Evolutionary conservation across 1,284 basidiomycete species (phyloP).

Genomic region (Coniophora puteana): DNA sequence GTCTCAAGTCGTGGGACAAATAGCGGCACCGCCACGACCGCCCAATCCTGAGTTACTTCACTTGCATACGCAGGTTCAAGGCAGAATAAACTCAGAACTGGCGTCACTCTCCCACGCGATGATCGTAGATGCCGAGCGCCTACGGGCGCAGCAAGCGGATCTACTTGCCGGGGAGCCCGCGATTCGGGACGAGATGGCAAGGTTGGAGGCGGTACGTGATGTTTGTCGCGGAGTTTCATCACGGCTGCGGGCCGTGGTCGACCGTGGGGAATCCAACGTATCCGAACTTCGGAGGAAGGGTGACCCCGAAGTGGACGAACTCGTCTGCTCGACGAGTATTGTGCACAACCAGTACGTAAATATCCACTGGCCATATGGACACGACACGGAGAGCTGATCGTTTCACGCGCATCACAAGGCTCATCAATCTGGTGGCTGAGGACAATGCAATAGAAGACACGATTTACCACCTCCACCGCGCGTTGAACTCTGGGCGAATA

Average conservation of each 20-base stretch:
- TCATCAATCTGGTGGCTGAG: constrained; percentile 95
- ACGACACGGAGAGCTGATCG: constrained; percentile 14
- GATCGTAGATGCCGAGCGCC: constrained; percentile 66
- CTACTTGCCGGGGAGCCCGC: constrained; percentile 88
- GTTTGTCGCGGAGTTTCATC: constrained; percentile 81
- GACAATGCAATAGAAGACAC: constrained; percentile 99
- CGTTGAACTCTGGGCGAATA: constrained; percentile 87
- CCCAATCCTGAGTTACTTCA: constrained; percentile 85
- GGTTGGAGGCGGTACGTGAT: constrained; percentile 92
- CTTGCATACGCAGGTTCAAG: constrained; percentile 80
- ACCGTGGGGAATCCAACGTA: constrained; percentile 64
- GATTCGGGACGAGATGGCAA: constrained; percentile 91
- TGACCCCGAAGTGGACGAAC: constrained; percentile 86
- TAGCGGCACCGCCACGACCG: constrained; percentile 71
- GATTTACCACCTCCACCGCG: constrained; percentile 94
- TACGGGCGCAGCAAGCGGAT: constrained; percentile 79
- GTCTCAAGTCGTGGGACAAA: constrained; percentile 22
- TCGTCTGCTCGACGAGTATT: constrained; percentile 92
- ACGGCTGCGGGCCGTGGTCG: constrained; percentile 61
- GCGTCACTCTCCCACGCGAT: constrained; percentile 64
- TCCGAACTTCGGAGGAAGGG: constrained; percentile 68
- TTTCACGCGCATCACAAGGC: too few relatives aligned
- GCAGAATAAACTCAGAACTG: constrained; percentile 71
- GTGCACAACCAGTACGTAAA: constrained; percentile 89
- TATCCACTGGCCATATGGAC: constrained; percentile 6